Evolutionary conservation across 345 rosid species (phyloP).

Genomic region (Fremontodendron californicum): DNA sequence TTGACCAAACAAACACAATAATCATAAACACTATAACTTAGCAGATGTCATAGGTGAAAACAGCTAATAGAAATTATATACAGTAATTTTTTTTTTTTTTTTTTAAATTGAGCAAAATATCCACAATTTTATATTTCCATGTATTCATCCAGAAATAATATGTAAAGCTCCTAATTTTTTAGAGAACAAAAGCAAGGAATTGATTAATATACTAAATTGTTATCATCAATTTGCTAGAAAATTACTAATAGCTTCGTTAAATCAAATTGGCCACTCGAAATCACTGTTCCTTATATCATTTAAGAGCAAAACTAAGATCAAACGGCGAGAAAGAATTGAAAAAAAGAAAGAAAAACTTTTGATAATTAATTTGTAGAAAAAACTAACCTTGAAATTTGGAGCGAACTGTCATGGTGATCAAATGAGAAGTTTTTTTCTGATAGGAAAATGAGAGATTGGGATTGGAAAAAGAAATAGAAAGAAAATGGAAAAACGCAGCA

Average conservation of each 20-base stretch:
- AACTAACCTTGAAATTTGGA: neutral
- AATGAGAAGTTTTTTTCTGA: neutral
- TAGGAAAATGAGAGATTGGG: neutral
- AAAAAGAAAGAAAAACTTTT: neutral
- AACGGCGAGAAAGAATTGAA: neutral
- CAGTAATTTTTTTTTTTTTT: neutral
- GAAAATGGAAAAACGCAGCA: neutral
- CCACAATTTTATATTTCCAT: neutral
- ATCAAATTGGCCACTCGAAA: neutral
- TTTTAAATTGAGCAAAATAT: neutral
- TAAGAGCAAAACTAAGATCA: neutral
- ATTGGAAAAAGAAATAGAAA: neutral
- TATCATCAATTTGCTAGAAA: no score
- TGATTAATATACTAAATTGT: no score
- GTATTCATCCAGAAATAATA: neutral
- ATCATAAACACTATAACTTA: neutral
- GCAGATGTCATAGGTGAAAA: neutral
- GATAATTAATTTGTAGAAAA: neutral
- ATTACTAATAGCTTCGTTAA: neutral
- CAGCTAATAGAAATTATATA: neutral
- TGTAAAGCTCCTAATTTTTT: neutral
- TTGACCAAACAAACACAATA: neutral
- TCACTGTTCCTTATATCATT: neutral
- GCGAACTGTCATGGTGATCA: neutral
- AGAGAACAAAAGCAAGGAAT: neutral